Evolutionary conservation across 1,284 basidiomycete species (phyloP), one percentile per base, ranked within the genome.

Genomic region (Pterulicium gracile): DNA sequence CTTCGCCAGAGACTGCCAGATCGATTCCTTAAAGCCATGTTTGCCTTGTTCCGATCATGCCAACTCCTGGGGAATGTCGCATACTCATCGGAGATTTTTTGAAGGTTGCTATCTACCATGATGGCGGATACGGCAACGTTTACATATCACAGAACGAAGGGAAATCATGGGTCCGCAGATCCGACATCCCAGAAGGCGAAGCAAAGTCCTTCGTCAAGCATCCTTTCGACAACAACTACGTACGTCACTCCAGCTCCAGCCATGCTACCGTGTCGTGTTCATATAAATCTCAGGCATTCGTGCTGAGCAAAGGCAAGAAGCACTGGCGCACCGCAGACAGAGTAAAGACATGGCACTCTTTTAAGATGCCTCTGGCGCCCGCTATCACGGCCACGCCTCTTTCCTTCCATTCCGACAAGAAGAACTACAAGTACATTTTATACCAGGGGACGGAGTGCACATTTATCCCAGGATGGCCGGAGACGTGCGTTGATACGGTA

Each of bases 101-200:
- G n/a, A n/a, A 39, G 36, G 36, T 39, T 7, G 36, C 36, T 5
- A 39, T 97, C 45, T 92, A 89, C 58, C 88, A 93, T 60, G 93
- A 98, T 62, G 63, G 77, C 1, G 56, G 75, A 15, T 68, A 74
- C 10, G 77, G 84, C 7, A 71, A 78, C 48, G 72, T 98, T 4
- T 80, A 81, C 56, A 75, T 93, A 3, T 94, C 91, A 2, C 68
- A 73, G 15, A 80, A 98, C 58, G 95, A 98, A 66, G 95, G 95
- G 44, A 92, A 84, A 64, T 65, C 66, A 0, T 98, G 93, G 92
- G 62, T 61, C 1, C 61, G 58, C 43, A 78, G 84, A 44, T 65
- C 72, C 0, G 79, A 70, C 42, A 77, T 95, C 42, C 80, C 78
- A 0, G 55, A 62, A 42, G 81, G 83, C 21, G 64, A 75, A 45